Base-by-base conservation (phyloP, 2,329 filamentous ascomycete genomes). In the Ophiostoma piceae region DNA sequence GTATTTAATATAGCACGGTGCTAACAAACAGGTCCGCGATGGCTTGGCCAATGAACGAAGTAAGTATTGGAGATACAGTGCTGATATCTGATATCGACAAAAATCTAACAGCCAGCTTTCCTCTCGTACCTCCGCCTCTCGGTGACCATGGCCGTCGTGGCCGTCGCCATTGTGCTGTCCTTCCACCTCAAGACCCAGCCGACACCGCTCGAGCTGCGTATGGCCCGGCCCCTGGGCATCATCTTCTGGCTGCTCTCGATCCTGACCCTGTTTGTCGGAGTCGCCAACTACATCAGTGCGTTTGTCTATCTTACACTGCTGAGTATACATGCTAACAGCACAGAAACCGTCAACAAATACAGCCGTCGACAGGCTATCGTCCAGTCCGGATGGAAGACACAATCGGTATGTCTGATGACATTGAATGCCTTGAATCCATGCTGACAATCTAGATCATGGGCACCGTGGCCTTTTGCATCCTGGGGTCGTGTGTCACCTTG, bases 301-400 rank as follows among this genome's bases (percentile, higher is more conserved):
- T 75, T 26, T 68, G 22, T 37, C 66, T 66, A 14, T 51, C 60
- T 2, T 5, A 3, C 7, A 4, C 11, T 4, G n/a, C 12, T 14
- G n/a, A 3, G n/a, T 57, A 12, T 57, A 11, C n/a, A 11, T 43
- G 16, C 68, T 69, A 37, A 66, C 70, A 26, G 9, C 39, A 1
- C 35, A 87, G 85, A 88, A 75, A 89, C 88, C 0, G 81, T 98
- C 32, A 90, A 90, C 75, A 90, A 92, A 77, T 99, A 97, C 78
- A 90, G 90, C 74, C 84, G 86, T 54, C 87, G 89, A 74, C 84
- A 85, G 35, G 95, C 95, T 0, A 85, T 98, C 73, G 95, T 99
- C 54, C 95, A 99, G 81, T 91, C 88, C 39, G 95, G 95, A 0
- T 95, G 92, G 90, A 94, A 92, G 79, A 98, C 95, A 51, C 94